Evolutionary conservation across 768 basidiomycete genomes (phyloP), one percentile per base, ranked within the genome.

Genomic region (Pisolithus marmoratus): DNA sequence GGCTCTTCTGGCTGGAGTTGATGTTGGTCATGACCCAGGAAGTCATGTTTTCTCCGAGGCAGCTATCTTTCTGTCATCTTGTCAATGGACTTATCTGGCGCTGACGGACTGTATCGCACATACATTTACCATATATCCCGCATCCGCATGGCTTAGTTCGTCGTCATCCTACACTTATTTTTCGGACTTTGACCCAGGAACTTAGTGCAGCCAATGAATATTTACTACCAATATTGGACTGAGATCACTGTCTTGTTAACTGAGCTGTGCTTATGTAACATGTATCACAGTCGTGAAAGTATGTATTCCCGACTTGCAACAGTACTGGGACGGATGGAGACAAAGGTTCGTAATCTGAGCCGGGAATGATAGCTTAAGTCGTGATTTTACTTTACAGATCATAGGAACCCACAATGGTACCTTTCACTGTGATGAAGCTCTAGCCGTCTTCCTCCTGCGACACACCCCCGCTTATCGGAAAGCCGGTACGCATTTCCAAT

Each of bases 351-450:
- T 34, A 14, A 34, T 34, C 34, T 34, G 34, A 15, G 34, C 12
- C 12, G 34, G 34, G 5, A 14, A 15, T 14, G 12, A 34, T 5
- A 34, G 34, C 34, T 34, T 46, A 50, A 48, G 46, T 52, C 9
- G 9, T 46, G 49, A 41, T 29, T 17, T 46, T 8, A 4, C 26
- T 38, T 17, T 34, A 22, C 44, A 92, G 89, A 70, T 83, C 38
- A 95, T 97, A 61, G 94, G 94, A 31, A 96, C 94, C 1, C 94
- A 97, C 69, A 91, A 87, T 53, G 94, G 94, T 17, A 92, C 92
- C 0, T 97, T 97, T 66, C 94, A 99, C 62, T 94, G 92, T 68
- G 95, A 99, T 61, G 95, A 99, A 72, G 93, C 94, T 0, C 79
- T 98, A 29, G 96, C 95, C 0, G 89, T 95, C 17, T 94, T 86